Base-by-base conservation (phyloP, 1,284 basidiomycete genomes). In the Apiotrichum porosum region DNA sequence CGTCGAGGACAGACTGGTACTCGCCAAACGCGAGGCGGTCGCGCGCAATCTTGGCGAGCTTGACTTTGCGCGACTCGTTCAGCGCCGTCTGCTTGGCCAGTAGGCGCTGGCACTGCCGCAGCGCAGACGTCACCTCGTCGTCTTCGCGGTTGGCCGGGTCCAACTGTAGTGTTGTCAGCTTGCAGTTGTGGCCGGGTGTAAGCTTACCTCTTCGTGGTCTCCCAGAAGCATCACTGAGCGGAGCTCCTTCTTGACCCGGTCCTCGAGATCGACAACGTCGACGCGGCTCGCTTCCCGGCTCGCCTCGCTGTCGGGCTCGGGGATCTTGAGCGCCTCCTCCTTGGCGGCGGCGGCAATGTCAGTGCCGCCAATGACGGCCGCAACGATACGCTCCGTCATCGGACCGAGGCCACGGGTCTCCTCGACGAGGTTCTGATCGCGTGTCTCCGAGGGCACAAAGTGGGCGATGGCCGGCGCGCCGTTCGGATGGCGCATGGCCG, bases 11-110 rank as follows among this genome's bases (percentile, higher is more conserved):
- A 26, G 86, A 83, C 52, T 87, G 74, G 72, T 91, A 94, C 62
- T 94, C 90, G 65, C 90, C 87, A 68, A 88, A 89, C 4, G 84
- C 91, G 38, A 97, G 80, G 17, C 92, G 81, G 60, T 90, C 86
- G 56, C 83, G 83, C n/a, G 90, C 90, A 52, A 92, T 81, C 17
- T 79, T 76, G 18, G 79, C 80, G 2, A 97, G 79, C 0, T 86
- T 83, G 21, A 74, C 73, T 65, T 86, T 88, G 21, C 93, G 85
- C 12, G 81, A 80, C 61, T 89, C 88, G 76, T 97, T 97, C 51
- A 83, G 78, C 9, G 83, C 79, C 2, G 86, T 78, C 46, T 95
- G 87, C 6, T 76, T 77, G 6, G 84, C 81, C 4, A 97, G 78
- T 57, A 88, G 82, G n/a, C 79, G 77, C 69, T 97, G 93, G 24